Conservation (phyloP, 2,329 filamentous ascomycete species). For the Xylariaceae sp. region DNA sequence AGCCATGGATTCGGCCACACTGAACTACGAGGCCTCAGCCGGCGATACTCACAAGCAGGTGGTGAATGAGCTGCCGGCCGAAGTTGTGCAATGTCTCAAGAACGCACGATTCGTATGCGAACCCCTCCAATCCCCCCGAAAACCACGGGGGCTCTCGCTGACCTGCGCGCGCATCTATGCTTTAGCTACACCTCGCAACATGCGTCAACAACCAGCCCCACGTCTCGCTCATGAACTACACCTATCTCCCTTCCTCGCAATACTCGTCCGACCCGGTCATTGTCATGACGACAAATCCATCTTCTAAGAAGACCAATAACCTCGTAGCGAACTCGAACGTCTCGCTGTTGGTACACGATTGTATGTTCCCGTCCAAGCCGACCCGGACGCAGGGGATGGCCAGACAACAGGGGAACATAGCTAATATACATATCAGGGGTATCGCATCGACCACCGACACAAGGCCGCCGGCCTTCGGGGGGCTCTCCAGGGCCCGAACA, state of each 20-base stretch:
- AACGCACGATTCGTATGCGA: slow-evolving; percentile 85
- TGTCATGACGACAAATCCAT: slow-evolving; percentile 85
- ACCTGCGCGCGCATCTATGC: background rate
- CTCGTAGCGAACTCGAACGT: slow-evolving; percentile 81
- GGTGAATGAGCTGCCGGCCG: slow-evolving; percentile 67
- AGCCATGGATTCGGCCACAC: slow-evolving; percentile 61
- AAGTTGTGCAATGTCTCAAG: slow-evolving; percentile 86
- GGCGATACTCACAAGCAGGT: slow-evolving; percentile 67
- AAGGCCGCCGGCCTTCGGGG: slow-evolving; percentile 52
- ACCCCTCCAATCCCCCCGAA: slow-evolving; percentile 2
- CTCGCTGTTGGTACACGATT: slow-evolving; percentile 94
- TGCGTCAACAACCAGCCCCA: slow-evolving; percentile 79
- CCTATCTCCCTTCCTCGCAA: slow-evolving; percentile 79
- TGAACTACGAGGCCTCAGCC: slow-evolving; percentile 72
- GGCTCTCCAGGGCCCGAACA: slow-evolving; percentile 61
- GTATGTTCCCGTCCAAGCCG: slow-evolving; percentile 32
- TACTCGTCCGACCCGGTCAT: slow-evolving; percentile 73
- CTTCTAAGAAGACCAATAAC: slow-evolving; percentile 76
- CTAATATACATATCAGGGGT: too few relatives aligned
- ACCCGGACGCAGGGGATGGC: too few relatives aligned
- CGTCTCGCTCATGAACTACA: slow-evolving; percentile 98
- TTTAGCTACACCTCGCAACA: slow-evolving; percentile 89
- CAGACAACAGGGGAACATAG: too few relatives aligned
- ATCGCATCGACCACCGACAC: slow-evolving; percentile 81
- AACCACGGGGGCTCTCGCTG: background rate